A percentile compares a stretch with the other conserved stretches of the same genome.
These are phyloP conservation scores for Magnolia officinalis DNA, from an alignment of 164 flowering plant species.

Conservation along the genomic window DNA sequence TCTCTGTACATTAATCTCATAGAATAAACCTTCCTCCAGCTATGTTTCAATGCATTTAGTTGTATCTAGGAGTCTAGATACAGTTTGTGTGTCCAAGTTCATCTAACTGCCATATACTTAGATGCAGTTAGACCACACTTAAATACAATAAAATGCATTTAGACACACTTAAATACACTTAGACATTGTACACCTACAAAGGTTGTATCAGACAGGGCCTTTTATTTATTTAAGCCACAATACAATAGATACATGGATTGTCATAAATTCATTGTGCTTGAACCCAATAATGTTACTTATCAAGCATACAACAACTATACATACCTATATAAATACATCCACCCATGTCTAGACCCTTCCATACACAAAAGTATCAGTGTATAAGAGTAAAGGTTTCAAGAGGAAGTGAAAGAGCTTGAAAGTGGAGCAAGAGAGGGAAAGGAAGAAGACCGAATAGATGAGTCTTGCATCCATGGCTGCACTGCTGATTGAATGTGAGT, in stretches of 20 bases:
- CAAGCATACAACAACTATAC: background rate
- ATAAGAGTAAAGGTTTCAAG: background rate
- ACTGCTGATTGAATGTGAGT: background rate
- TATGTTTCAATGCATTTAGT: too few relatives aligned
- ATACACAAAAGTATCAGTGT: background rate
- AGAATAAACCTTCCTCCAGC: too few relatives aligned
- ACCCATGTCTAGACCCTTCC: background rate
- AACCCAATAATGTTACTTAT: background rate
- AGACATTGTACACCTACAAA: too few relatives aligned
- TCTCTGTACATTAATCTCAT: too few relatives aligned
- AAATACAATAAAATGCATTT: too few relatives aligned
- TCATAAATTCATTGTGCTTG: background rate
- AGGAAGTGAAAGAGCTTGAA: slow-evolving; percentile 3
- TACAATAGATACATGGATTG: background rate
- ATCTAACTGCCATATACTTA: too few relatives aligned
- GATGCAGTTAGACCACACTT: too few relatives aligned
- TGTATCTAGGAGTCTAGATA: too few relatives aligned
- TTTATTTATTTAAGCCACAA: background rate
- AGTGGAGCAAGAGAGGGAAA: slow-evolving; percentile 1
- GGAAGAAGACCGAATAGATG: background rate
- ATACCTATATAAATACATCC: background rate
- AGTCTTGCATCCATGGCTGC: slow-evolving; percentile 1
- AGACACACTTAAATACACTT: too few relatives aligned
- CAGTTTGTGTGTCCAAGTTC: too few relatives aligned
- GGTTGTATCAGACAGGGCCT: too few relatives aligned